Percentiles rank a stretch among this genome's conserved stretches.
phyloP scores from a whole-genome alignment of 306 rosid species.

The cucumber (Cucumis sativus) region DNA sequence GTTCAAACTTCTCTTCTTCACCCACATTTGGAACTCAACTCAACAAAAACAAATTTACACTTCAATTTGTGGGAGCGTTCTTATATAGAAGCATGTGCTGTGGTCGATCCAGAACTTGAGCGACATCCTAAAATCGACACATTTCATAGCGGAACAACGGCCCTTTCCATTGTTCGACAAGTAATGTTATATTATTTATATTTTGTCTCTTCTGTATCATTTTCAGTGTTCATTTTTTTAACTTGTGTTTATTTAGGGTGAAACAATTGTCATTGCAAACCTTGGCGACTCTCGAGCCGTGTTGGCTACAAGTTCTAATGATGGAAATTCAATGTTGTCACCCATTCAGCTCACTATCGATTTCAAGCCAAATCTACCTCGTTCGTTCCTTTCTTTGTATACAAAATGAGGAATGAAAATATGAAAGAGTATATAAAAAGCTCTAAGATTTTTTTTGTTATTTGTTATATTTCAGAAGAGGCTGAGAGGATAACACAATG shows the following conservation, averaged over 20 bases:
- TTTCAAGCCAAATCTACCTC: constrained; percentile 91
- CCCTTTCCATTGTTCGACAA: constrained; percentile 72
- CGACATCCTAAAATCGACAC: constrained; percentile 57
- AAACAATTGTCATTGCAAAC: constrained; percentile 50
- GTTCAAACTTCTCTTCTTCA: constrained; percentile 38
- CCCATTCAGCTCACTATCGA: constrained; percentile 69
- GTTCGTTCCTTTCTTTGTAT: constrained; percentile 32
- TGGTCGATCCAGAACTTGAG: constrained; percentile 60
- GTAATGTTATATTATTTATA: constrained; percentile 12
- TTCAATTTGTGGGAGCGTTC: constrained; percentile 72
- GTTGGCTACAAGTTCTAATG: constrained; percentile 54
- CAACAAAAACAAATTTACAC: constrained; percentile 24
- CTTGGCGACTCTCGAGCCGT: constrained; percentile 97
- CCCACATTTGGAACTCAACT: constrained; percentile 23
- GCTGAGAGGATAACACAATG: constrained; percentile 73
- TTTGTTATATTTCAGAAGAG: constrained; percentile 45
- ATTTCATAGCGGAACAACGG: constrained; percentile 82
- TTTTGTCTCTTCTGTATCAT: neutral
- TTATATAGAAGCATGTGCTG: constrained; percentile 67
- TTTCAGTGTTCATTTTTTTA: neutral
- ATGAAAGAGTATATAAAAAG: neutral
- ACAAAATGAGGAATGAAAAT: neutral
- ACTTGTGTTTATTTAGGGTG: constrained; percentile 40
- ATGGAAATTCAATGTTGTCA: constrained; percentile 42
- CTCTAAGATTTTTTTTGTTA: constrained; percentile 5